A percentile compares a stretch with the other conserved stretches of the same genome.
These are phyloP conservation scores for Yarrowia divulgata DNA, from an alignment of 805 yeast genomes.

Conservation along the genomic window DNA sequence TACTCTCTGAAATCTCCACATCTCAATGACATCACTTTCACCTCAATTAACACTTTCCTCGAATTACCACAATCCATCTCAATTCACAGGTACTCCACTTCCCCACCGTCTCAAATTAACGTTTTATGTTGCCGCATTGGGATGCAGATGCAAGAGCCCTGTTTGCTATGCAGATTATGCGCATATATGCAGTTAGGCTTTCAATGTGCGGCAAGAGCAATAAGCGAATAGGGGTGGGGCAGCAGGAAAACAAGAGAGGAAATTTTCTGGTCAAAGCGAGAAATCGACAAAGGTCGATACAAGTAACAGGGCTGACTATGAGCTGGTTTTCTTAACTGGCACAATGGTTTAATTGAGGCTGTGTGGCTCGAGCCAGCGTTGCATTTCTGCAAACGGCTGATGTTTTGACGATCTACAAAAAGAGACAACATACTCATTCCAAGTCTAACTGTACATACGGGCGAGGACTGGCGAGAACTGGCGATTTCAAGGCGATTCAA, in stretches of 20 bases:
- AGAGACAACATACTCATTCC: constrained; percentile 7
- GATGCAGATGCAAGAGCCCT: constrained; percentile 15
- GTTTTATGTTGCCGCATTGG: constrained; percentile 14
- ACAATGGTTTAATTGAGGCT: too few relatives aligned
- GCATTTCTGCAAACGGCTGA: background rate
- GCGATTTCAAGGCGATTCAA: too few relatives aligned
- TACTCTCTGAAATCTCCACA: too few relatives aligned
- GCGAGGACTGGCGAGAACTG: too few relatives aligned
- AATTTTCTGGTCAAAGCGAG: background rate
- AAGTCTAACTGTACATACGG: background rate
- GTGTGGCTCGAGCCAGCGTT: background rate
- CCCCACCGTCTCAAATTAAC: background rate
- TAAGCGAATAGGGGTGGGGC: constrained; percentile 35
- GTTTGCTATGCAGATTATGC: constrained; percentile 19
- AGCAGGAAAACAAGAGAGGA: background rate
- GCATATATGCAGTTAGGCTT: constrained; percentile 12
- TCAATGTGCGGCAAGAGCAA: constrained; percentile 31
- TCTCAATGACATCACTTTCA: too few relatives aligned
- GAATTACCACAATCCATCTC: too few relatives aligned
- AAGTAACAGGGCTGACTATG: too few relatives aligned
- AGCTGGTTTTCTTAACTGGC: too few relatives aligned
- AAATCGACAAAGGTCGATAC: background rate
- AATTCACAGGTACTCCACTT: background rate
- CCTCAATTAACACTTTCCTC: too few relatives aligned
- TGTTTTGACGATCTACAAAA: background rate